Evolutionary conservation across 495 filamentous ascomycete genomes (phyloP).

Genomic region (Chaetomidium leptoderma): DNA sequence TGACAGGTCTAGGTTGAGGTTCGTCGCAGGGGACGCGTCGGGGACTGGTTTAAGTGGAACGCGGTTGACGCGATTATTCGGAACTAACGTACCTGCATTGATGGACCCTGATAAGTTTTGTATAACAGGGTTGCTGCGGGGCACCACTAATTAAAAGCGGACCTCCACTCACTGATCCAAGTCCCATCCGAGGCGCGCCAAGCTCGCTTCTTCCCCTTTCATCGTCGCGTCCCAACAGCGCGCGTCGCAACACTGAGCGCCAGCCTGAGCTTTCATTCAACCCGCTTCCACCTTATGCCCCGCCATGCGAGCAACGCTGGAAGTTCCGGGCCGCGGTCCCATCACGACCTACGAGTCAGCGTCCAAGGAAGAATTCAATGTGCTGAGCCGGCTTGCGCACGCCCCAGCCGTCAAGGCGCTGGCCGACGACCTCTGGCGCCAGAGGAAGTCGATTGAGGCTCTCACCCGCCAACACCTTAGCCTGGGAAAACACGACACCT

Average conservation of each 20-base stretch:
- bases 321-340: not conserved
- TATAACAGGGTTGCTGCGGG: not conserved
- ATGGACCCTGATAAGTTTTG: not conserved
- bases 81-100: too few species aligned
- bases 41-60: slow-evolving; percentile 16
- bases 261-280: too few species aligned
- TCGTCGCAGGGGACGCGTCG: too few species aligned
- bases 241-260: too few species aligned
- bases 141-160: not conserved
- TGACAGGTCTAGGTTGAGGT: too few species aligned
- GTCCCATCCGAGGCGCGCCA: too few species aligned
- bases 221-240: too few species aligned
- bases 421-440: not conserved
- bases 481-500: not conserved
- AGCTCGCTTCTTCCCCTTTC: too few species aligned
- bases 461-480: not conserved
- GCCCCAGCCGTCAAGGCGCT: not conserved
- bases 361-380: not conserved
- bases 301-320: not conserved
- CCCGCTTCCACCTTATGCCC: too few species aligned
- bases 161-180: too few species aligned
- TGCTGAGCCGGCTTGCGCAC: not conserved
- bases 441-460: not conserved
- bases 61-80: slow-evolving; percentile 15
- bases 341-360: not conserved